phyloP scores from a whole-genome alignment of 2,329 filamentous ascomycete genomes.

The Rhynchosporium agropyri region DNA sequence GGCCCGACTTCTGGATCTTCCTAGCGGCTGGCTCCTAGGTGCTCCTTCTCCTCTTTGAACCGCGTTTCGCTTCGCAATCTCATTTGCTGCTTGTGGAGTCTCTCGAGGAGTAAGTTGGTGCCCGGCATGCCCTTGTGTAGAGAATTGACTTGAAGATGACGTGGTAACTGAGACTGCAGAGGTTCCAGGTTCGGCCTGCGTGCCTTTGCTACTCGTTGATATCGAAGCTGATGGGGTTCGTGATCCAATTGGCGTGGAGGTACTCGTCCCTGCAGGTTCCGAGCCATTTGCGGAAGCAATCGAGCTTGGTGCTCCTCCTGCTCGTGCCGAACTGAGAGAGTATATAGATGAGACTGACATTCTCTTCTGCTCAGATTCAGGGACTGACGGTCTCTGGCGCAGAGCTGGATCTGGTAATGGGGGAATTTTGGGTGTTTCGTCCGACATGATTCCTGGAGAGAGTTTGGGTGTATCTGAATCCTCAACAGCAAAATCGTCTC shows the following conservation, averaged over 20 bases:
- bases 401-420: slow-evolving; percentile 53
- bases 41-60: slow-evolving; percentile 38
- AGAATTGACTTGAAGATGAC: slow-evolving; percentile 48
- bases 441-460: slow-evolving; percentile 43
- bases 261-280: slow-evolving; percentile 44
- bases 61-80: slow-evolving; percentile 41
- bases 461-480: slow-evolving; percentile 54
- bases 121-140: slow-evolving; percentile 48
- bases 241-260: slow-evolving; percentile 19
- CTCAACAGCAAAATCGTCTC: slow-evolving; percentile 50
- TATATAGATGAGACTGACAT: slow-evolving; percentile 75
- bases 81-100: slow-evolving; percentile 37
- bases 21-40: slow-evolving; percentile 47
- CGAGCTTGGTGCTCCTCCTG: slow-evolving; percentile 52
- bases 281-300: slow-evolving; percentile 57
- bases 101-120: slow-evolving; percentile 50
- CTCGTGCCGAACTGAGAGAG: slow-evolving; percentile 62
- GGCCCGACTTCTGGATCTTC: slow-evolving; percentile 66
- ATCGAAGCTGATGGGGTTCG: slow-evolving; percentile 32
- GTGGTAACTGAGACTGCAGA: slow-evolving; percentile 58
- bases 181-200: slow-evolving; percentile 54
- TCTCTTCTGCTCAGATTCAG: slow-evolving; percentile 61
- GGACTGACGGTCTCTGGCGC: slow-evolving; percentile 51
- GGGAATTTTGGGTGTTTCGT: slow-evolving; percentile 32
- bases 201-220: slow-evolving; percentile 29